These are phyloP conservation scores for Syzygium grande DNA, from an alignment of 345 rosid genomes.

Conservation along the genomic window DNA sequence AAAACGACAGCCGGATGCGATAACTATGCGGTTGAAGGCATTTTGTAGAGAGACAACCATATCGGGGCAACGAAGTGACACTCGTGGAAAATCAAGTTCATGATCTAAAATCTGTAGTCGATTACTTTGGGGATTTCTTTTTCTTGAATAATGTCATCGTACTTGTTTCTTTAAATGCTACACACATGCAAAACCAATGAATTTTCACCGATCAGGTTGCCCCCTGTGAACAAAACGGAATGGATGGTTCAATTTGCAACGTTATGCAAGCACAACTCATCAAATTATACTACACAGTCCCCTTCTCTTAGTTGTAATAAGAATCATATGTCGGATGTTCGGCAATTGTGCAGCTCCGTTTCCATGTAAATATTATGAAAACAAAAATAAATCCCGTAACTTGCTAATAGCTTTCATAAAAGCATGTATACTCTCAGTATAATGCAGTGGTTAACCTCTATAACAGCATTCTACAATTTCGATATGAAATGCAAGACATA, in stretches of 20 bases:
- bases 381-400: background rate
- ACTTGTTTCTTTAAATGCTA: background rate
- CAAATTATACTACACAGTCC: background rate
- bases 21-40: background rate
- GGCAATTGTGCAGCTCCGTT: background rate
- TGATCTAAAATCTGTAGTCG: background rate
- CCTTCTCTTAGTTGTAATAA: background rate
- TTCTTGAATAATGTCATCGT: background rate
- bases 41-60: background rate
- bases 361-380: background rate
- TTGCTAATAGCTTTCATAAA: background rate
- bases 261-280: background rate
- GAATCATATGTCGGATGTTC: background rate
- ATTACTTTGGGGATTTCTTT: background rate
- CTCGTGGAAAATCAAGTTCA: background rate
- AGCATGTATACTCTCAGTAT: background rate
- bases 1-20: background rate
- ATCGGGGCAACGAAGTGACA: background rate
- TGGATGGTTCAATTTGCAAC: background rate
- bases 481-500: background rate
- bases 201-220: background rate
- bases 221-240: background rate
- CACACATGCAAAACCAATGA: background rate
- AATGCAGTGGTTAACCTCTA: background rate
- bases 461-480: background rate